Evolutionary conservation across 2,329 filamentous ascomycete genomes (phyloP), one percentile per base, ranked within the genome.

Genomic region (Hypoxylon sp.): DNA sequence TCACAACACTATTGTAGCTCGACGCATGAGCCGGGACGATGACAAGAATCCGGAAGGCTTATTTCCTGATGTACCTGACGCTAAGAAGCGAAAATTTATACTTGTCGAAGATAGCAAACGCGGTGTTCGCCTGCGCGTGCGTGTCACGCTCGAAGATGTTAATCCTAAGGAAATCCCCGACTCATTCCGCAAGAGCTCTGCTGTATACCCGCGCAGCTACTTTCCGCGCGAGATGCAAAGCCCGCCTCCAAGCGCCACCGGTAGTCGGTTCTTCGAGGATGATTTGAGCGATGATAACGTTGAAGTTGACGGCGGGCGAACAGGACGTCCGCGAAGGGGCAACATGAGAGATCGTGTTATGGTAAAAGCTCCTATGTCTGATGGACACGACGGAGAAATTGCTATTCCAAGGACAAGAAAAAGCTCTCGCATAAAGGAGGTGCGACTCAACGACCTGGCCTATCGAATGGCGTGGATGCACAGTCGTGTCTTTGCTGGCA

Each of bases 401-500:
- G 87, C 90, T 1, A 91, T 97, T 44, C 94, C 94, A 26, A 87
- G 90, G 65, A 90, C 94, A 80, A 90, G 90, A 54, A 90, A 88
- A 76, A 83, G 85, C 48, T 88, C 89, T 72, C 89, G 94, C 54
- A 88, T 86, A 54, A 96, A 93, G 82, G 95, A 98, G 78, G 90
- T 96, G n/a, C 89, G 93, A 53, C 83, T 98, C 68, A 98, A 98
- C 78, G 94, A 98, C 77, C 83, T 98, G 50, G 95, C 94, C 2
- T 97, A 97, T 79, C 90, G 95, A 51, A 97, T 99, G 92, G 94
- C 93, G 53, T 99, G 96, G 95, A 91, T 94, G 60, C 95, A 98
- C 82, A 96, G 94, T 79, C 87, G 95, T 76, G 93, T 95, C 10
- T 98, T 98, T 83, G 91, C 94, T 1, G 92, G 92, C 11, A 88